Percentiles rank a stretch among this genome's conserved stretches.
Evolutionary conservation across 208 protist species (phyloP).

Genomic region (Giardia duodenalis): DNA sequence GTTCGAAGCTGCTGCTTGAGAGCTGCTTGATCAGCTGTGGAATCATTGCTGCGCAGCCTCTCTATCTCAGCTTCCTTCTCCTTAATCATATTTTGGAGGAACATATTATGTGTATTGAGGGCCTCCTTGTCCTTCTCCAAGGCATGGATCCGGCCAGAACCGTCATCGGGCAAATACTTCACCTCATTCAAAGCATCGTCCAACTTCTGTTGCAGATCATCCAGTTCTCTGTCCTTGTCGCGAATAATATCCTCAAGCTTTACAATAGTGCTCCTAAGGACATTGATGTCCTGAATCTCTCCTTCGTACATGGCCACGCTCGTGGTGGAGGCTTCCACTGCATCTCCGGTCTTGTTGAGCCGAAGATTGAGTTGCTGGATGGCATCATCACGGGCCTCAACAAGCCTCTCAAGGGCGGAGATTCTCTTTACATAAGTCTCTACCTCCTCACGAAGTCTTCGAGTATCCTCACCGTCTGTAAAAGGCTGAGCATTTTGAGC

Average conservation of each 20-base stretch:
- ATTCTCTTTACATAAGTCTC: too few species aligned
- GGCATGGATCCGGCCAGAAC: not conserved
- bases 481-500: not conserved
- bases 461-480: too few species aligned
- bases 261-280: not conserved
- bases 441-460: not conserved
- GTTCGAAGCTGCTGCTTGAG: not conserved
- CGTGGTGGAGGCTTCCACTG: too few species aligned
- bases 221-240: not conserved
- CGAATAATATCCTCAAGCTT: not conserved
- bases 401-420: too few species aligned
- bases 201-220: not conserved
- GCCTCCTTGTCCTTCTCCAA: not conserved
- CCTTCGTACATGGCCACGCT: too few species aligned
- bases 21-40: too few species aligned
- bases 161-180: not conserved
- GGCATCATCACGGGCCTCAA: too few species aligned
- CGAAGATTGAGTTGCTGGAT: too few species aligned
- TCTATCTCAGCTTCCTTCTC: not conserved
- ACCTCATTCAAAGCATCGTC: too few species aligned
- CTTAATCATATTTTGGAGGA: not conserved
- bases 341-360: too few species aligned
- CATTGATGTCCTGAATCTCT: too few species aligned
- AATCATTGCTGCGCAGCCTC: too few species aligned
- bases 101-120: not conserved